Base-by-base conservation (phyloP, 2,329 filamentous ascomycete species). In the Trematosphaeria pertusa region DNA sequence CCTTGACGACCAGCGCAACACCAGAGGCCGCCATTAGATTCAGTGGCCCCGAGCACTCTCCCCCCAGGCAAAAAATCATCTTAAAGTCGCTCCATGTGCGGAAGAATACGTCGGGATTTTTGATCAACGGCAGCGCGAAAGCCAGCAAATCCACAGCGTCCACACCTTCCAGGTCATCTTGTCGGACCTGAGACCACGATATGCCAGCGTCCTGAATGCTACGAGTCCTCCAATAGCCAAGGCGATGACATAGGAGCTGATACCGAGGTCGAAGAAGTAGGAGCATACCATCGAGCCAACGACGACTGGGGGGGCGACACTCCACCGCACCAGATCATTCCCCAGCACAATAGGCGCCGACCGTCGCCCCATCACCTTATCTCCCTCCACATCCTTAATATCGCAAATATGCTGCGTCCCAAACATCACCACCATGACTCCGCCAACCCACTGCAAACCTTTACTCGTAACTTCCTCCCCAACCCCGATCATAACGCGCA, bases 401-500 rank as follows among this genome's bases (percentile, higher is more conserved):
- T 71, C 67, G 44, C 63, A 61, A 8, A 66, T 50, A 24, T 69
- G 65, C 32, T 67, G 56, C 6, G 67, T 68, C 2, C 46, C 43
- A 19, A 62, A 45, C 30, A 62, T 54, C 3, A 62, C 49, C 1
- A 17, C 26, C 14, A 32, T 50, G 14, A 56, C 26, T 3, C 61
- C 17, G 3, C 5, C 26, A 10, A 58, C 31, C 59, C 59, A 62
- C 17, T 15, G 6, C 2, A 46, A 15, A 3, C 42, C 46, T 20
- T 3, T 28, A 2, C 11, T 3, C 4, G 24, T 50, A 5, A 49
- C 10, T 1, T 7, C n/a, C 21, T 48, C 17, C 1, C 6, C 40
- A 1, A 26, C 3, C n/a, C 48, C 50, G 3, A 37, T 14, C 20
- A 50, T 22, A 5, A 58, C 33, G 10, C 36, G 11, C 28, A 59